Percentiles rank a stretch among this genome's conserved stretches.
Conservation (phyloP, 2,329 filamentous ascomycete genomes). For the Diaporthe ampelina region DNA sequence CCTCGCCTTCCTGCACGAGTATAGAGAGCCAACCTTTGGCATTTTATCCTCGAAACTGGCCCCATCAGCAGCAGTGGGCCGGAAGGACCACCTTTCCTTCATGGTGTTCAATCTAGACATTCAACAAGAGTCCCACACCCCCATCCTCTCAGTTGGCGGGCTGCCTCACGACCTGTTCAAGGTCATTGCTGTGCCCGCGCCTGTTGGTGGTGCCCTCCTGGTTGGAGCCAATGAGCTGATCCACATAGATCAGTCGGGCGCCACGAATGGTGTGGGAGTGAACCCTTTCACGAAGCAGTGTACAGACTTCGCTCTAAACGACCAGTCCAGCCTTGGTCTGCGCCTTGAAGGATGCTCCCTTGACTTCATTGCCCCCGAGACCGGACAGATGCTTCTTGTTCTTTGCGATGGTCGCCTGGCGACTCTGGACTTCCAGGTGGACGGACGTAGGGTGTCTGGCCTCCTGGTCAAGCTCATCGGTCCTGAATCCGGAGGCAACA, state of each 20-base stretch:
- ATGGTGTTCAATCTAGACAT: constrained; percentile 96
- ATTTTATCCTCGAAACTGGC: constrained; percentile 85
- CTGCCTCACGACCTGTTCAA: constrained; percentile 90
- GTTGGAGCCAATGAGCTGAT: constrained; percentile 92
- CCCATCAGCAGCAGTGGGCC: constrained; percentile 82
- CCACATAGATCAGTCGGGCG: constrained; percentile 95
- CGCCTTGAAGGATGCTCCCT: constrained; percentile 86
- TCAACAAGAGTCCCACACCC: constrained; percentile 92
- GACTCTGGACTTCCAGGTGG: constrained; percentile 85
- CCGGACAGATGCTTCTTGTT: constrained; percentile 87
- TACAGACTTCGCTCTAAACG: constrained; percentile 86
- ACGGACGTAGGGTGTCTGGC: constrained; percentile 92
- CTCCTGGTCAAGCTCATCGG: constrained; percentile 79
- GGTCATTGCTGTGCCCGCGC: constrained; percentile 85
- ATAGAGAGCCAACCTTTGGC: constrained; percentile 96
- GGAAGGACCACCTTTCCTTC: constrained; percentile 89
- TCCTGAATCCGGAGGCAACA: constrained; percentile 71
- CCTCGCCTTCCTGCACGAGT: constrained; percentile 94
- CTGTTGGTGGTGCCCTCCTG: constrained; percentile 89
- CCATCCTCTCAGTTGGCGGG: constrained; percentile 86
- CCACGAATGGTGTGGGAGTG: constrained; percentile 91
- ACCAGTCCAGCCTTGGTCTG: constrained; percentile 85
- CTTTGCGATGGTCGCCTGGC: constrained; percentile 81
- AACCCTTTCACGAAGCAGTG: constrained; percentile 89
- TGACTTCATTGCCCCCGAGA: constrained; percentile 81